Base-by-base conservation (phyloP, 2,329 filamentous ascomycete species). In the Cryphonectria nitschkei region DNA sequence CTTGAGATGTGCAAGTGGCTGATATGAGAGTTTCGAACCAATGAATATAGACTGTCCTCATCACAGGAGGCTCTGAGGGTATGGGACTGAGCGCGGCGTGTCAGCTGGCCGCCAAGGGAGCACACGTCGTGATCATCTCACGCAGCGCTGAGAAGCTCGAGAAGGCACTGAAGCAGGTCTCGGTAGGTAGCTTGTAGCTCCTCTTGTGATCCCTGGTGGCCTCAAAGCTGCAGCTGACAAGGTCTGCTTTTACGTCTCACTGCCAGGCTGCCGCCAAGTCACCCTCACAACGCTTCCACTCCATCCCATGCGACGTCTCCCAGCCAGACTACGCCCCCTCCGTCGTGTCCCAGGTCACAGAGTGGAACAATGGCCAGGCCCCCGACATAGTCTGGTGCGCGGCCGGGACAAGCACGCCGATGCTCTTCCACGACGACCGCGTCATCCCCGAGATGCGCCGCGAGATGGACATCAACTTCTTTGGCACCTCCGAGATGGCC, bases 381-480 rank as follows among this genome's bases (percentile, higher is more conserved):
- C 93, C 93, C 0, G 95, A 98, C 78, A 86, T 98, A 70, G 92
- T 98, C 46, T 98, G 96, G 94, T 95, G 93, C 79, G 88, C 94
- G 66, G 95, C 95, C 3, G 95, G 95, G 72, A 85, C 88, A 74
- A 88, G 92, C 7, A 86, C 84, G 22, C 95, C 95, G 0, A 86
- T 88, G 50, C 90, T 97, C 73, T 97, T 95, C 83, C 80, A 93
- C 74, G 93, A 97, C 34, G 92, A 97, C 73, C 89, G 89, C 54
- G 86, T 92, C 11, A 83, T 93, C 67, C 83, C 89, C 9, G 87
- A 87, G 14, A 83, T 94, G 74, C 88, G 91, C 58, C 84, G 86
- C 74, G 93, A 97, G 80, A 97, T 97, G 93, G 93, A 97, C 78
- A 88, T 95, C 75, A 95, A 98, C 82, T 98, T 93, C 83, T 97